Conservation (phyloP, 1,284 basidiomycete species). For the Leccinum fallax region DNA sequence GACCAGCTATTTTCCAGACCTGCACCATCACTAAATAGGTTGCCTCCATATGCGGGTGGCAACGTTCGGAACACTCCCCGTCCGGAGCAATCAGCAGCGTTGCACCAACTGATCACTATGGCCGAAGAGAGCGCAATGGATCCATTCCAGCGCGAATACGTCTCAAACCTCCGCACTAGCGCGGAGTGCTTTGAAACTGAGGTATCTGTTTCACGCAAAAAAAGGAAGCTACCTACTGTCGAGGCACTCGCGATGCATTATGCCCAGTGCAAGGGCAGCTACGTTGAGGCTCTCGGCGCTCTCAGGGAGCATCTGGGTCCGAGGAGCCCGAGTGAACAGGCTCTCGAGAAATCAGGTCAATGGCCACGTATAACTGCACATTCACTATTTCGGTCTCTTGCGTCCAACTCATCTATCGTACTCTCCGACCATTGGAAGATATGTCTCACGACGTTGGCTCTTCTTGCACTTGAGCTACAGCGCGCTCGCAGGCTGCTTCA, state of each 20-base stretch:
- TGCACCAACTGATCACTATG: constrained; percentile 8
- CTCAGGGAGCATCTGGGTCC: constrained; percentile 17
- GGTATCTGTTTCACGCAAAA: neutral
- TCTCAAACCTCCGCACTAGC: constrained; percentile 17
- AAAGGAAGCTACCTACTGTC: neutral
- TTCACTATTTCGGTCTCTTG: constrained; percentile 28
- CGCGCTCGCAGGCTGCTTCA: constrained; percentile 24
- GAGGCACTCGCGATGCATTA: constrained; percentile 20
- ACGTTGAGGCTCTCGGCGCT: neutral
- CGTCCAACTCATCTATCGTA: constrained; percentile 10
- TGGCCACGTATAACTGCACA: constrained; percentile 35
- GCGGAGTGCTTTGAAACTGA: neutral
- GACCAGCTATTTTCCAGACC: constrained; percentile 14
- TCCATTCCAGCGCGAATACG: constrained; percentile 23
- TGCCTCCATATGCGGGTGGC: neutral
- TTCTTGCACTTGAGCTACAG: constrained; percentile 32
- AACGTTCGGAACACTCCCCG: neutral
- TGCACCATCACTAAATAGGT: neutral
- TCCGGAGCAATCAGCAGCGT: neutral
- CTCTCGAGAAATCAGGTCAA: constrained; percentile 19
- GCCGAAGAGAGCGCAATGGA: constrained; percentile 4
- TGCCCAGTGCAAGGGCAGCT: neutral
- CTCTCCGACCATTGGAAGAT: constrained; percentile 30
- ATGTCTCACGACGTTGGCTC: constrained; percentile 25
- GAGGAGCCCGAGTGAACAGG: constrained; percentile 11